Evolutionary conservation across 1,284 basidiomycete species (phyloP), one percentile per base, ranked within the genome.

Genomic region (Ganoderma boninense): DNA sequence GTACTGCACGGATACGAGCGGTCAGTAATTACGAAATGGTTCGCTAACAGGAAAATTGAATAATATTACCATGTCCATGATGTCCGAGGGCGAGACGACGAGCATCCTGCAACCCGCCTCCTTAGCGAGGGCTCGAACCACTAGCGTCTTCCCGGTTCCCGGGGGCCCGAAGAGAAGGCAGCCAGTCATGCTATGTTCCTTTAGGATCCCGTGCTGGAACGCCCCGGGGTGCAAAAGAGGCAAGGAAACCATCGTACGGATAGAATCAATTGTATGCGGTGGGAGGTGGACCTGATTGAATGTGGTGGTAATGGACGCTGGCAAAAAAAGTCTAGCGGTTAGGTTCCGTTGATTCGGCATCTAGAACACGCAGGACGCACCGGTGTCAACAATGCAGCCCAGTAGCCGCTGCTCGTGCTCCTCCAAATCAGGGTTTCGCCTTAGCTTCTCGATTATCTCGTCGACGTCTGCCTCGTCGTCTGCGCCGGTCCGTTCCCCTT

Each of bases 91-190:
- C 62, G 93, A 89, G 62, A 97, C 87, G 18, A 91, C 89, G 77
- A 97, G 83, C 95, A 97, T 97, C 62, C 94, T 87, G 73, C 95
- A 95, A 0, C 95, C 95, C 60, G 94, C 95, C 80, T 97, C 96
- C 77, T 93, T 95, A 0, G 97, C 97, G 4, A 99, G 87, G 8
- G 97, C 97, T 59, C 96, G 90, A 1, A 97, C 96, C 13, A 96
- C 87, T 18, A 97, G 84, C 0, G 96, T 97, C 82, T 97, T 97
- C 7, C 96, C 96, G 6, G 96, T 97, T 57, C 96, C 96, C 2
- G 96, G 94, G 67, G 97, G 97, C 6, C 95, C 95, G 80, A 97
- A 97, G 20, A 97, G 82, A 69, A 97, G 87, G 73, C 94, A 96
- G 2, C 96, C 96, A 8, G 90, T 92, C 87, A 97, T 96, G 16